phyloP scores from a whole-genome alignment of 2,329 filamentous ascomycete species.

The Colletotrichum lentis region DNA sequence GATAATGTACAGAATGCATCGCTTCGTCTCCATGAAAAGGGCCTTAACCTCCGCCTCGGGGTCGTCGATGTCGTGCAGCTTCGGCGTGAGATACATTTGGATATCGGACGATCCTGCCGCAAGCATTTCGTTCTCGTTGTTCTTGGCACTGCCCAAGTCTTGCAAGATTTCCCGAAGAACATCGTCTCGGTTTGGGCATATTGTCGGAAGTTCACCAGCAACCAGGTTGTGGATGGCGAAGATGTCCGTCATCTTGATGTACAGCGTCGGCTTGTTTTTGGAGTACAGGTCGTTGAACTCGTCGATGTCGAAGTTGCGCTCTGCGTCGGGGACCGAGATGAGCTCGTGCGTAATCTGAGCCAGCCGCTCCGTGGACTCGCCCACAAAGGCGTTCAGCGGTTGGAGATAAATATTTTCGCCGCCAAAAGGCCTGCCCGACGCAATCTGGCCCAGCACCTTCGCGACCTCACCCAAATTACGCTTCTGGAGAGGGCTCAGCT shows the following conservation, averaged over 20 bases:
- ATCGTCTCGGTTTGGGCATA: constrained; percentile 85
- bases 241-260: constrained; percentile 98
- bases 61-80: constrained; percentile 88
- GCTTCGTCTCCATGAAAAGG: constrained; percentile 97
- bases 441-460: constrained; percentile 90
- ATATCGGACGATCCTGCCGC: constrained; percentile 88
- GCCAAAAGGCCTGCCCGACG: constrained; percentile 87
- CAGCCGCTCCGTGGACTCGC: constrained; percentile 82
- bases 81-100: constrained; percentile 87
- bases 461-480: constrained; percentile 89
- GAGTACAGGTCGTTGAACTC: constrained; percentile 98
- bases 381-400: constrained; percentile 90
- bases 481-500: constrained; percentile 89
- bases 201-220: constrained; percentile 76
- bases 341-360: constrained; percentile 78
- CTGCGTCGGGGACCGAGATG: constrained; percentile 84
- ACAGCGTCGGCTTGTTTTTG: constrained; percentile 95
- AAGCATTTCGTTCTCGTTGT: constrained; percentile 91
- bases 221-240: constrained; percentile 94
- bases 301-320: constrained; percentile 95
- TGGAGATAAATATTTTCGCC: constrained; percentile 96
- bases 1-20: constrained; percentile 97
- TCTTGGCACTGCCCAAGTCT: constrained; percentile 94
- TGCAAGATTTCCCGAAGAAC: constrained; percentile 89
- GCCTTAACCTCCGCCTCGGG: constrained; percentile 92